Evolutionary conservation across 2,329 filamentous ascomycete genomes (phyloP).

Genomic region (Penicillium sp.): DNA sequence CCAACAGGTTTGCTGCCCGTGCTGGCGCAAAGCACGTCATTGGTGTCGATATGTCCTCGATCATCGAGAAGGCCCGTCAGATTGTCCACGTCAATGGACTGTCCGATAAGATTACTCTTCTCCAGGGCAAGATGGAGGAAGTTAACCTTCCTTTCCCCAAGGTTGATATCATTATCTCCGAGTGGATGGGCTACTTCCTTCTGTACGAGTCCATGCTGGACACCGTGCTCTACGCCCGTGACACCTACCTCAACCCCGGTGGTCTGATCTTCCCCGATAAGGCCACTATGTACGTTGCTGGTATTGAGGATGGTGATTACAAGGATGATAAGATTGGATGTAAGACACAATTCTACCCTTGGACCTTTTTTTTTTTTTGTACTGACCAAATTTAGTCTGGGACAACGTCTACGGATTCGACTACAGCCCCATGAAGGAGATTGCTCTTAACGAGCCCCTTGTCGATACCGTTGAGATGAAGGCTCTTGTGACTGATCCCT

Average conservation of each 20-base stretch:
- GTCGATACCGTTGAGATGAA: constrained; percentile 98
- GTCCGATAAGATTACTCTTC: constrained; percentile 90
- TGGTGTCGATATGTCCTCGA: constrained; percentile 98
- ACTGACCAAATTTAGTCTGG: constrained; percentile 69
- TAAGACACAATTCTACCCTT: constrained; percentile 50
- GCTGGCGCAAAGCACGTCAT: constrained; percentile 98
- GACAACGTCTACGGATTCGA: constrained; percentile 99
- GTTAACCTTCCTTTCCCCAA: constrained; percentile 88
- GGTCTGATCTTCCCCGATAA: constrained; percentile 98
- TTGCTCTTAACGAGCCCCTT: constrained; percentile 89
- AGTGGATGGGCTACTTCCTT: constrained; percentile 99
- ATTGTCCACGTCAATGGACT: constrained; percentile 92
- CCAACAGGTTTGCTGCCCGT: constrained; percentile 83
- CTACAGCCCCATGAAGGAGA: constrained; percentile 89
- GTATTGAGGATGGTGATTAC: constrained; percentile 98
- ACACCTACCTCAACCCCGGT: constrained; percentile 81
- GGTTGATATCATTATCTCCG: constrained; percentile 98
- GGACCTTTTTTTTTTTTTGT: background rate
- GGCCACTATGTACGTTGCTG: constrained; percentile 94
- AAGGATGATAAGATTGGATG: constrained; percentile 99
- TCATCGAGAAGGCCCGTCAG: constrained; percentile 96
- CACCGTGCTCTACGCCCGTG: constrained; percentile 93
- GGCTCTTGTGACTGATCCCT: constrained; percentile 91
- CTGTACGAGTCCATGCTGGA: constrained; percentile 99
- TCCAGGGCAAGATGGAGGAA: constrained; percentile 99